phyloP scores from a whole-genome alignment of 164 flowering plant genomes.

The Macadamia tetraphylla region DNA sequence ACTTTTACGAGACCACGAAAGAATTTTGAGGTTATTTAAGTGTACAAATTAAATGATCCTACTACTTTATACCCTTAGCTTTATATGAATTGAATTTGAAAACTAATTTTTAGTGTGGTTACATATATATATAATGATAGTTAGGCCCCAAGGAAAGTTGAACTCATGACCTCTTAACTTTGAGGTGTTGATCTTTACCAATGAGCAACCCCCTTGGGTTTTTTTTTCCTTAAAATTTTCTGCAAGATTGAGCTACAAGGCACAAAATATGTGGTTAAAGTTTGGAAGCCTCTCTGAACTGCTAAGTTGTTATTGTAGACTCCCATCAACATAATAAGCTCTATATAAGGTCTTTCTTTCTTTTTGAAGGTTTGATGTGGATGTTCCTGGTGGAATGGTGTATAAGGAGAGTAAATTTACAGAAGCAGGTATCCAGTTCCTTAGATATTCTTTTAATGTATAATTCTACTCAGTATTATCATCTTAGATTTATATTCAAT shows the following conservation, averaged over 20 bases:
- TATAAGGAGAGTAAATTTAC: conserved; percentile 90
- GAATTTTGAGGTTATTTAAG: too few species aligned
- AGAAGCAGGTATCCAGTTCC: conserved; percentile 48
- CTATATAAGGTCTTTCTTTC: not conserved
- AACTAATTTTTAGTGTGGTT: not conserved
- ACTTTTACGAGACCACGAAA: too few species aligned
- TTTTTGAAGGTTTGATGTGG: conserved; percentile 80
- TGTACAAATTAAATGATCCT: too few species aligned
- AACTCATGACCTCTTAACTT: too few species aligned
- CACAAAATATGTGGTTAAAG: too few species aligned
- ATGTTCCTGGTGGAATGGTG: conserved; percentile 81
- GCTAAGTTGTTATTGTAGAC: not conserved
- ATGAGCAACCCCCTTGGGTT: too few species aligned
- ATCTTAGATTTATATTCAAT: not conserved
- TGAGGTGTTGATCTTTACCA: too few species aligned
- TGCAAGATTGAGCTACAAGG: too few species aligned
- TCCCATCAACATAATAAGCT: not conserved
- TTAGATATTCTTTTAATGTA: not conserved
- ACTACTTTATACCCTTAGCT: not conserved
- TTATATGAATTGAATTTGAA: not conserved
- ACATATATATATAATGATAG: too few species aligned
- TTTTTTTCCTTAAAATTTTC: too few species aligned
- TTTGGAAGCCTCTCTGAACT: too few species aligned
- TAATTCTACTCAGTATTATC: not conserved
- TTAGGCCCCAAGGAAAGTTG: too few species aligned